Evolutionary conservation across 352 stramenopile genomes (phyloP), one percentile per base, ranked within the genome.

Genomic region (Globisporangium orthogonon): DNA sequence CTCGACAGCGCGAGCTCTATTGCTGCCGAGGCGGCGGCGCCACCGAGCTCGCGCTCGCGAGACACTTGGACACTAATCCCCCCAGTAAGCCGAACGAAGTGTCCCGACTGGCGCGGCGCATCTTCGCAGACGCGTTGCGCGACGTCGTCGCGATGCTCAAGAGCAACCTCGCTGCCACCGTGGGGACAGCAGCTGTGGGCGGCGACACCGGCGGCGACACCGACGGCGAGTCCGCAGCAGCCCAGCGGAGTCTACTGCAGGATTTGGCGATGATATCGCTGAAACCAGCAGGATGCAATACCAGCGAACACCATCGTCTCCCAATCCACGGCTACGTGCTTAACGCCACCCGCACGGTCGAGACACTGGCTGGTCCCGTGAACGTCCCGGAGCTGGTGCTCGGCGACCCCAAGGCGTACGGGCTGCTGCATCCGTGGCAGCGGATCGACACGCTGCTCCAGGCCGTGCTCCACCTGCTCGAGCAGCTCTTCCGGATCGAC

Each of bases 401-500:
- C n/a, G 57, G 31, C 28, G 76, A 87, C 54, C 77, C 78, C 7
- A 18, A 54, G 3, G 44, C 46, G 1, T 62, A 51, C 17, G 63
- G 71, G 7, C 51, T 91, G 4, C 35, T 90, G 7, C 80, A 91
- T 62, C 76, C 83, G 11, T 86, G 69, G 61, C 57, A 49, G 4
- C 70, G 73, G 5, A 73, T 78, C n/a, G 64, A 77, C 0, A 64
- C 62, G n/a, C 60, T 93, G 35, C 29, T 93, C 13, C 63, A 73
- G 30, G 37, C 76, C 9, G 57, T 66, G 2, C 58, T 90, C 15
- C 60, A 83, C 40, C 86, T 73, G 1, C 63, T 86, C 0, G 77
- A 91, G 57, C 69, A 80, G 57, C 58, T 89, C 6, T 72, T 86
- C 14, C 66, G 78, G 2, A 66, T 89, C 29, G 80, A 93, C 49